Evolutionary conservation across 495 filamentous ascomycete species (phyloP).

Genomic region (Mycothermus thermophilus): DNA sequence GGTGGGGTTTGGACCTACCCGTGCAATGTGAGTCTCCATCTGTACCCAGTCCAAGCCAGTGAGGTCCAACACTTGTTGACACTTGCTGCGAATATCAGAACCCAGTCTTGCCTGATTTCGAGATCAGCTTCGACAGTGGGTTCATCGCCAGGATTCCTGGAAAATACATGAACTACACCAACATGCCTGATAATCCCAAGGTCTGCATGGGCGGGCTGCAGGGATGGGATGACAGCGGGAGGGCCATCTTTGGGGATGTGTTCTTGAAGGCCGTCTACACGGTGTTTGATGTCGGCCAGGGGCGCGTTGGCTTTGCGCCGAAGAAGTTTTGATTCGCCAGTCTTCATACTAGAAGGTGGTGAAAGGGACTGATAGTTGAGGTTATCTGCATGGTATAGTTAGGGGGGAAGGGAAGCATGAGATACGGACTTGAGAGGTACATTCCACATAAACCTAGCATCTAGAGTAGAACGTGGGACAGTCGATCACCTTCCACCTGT

Average conservation of each 20-base stretch:
- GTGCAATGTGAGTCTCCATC: constrained; percentile 24
- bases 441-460: too few species aligned
- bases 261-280: constrained; percentile 65
- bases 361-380: too few species aligned
- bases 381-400: too few species aligned
- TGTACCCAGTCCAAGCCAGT: too few species aligned
- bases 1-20: constrained; percentile 50
- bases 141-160: constrained; percentile 51
- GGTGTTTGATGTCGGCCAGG: constrained; percentile 57
- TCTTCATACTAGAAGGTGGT: too few species aligned
- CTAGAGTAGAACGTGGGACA: too few species aligned
- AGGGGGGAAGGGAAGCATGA: too few species aligned
- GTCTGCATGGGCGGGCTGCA: constrained; percentile 63
- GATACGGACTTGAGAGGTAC: too few species aligned
- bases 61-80: too few species aligned
- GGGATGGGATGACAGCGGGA: constrained; percentile 36
- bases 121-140: constrained; percentile 29
- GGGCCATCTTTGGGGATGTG: constrained; percentile 58
- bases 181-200: constrained; percentile 28
- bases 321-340: too few species aligned
- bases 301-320: constrained; percentile 50
- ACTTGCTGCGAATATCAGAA: too few species aligned
- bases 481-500: too few species aligned
- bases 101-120: constrained; percentile 40
- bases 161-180: constrained; percentile 50